These are phyloP conservation scores for Alternaria sp. DNA, from an alignment of 2,329 filamentous ascomycete species.

Conservation along the genomic window DNA sequence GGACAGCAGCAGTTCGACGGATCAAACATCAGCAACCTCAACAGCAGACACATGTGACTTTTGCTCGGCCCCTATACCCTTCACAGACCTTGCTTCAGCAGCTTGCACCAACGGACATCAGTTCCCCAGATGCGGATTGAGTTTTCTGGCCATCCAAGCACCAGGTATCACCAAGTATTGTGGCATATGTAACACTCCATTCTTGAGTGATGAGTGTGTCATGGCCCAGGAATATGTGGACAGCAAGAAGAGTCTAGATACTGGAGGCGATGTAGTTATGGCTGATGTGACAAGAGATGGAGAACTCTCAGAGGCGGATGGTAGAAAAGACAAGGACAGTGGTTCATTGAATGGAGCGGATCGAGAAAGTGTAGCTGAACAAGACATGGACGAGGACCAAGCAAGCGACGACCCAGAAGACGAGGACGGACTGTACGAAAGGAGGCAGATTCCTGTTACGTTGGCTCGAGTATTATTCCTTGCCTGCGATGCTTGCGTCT, in stretches of 20 bases:
- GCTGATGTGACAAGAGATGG: neutral
- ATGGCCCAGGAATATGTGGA: slow-evolving; percentile 28
- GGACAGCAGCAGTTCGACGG: neutral
- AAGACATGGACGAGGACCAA: neutral
- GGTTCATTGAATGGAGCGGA: neutral
- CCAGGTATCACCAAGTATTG: slow-evolving; percentile 64
- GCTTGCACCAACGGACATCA: slow-evolving; percentile 61
- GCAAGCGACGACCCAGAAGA: neutral
- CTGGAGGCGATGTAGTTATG: slow-evolving; percentile 5
- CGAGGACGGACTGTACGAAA: neutral
- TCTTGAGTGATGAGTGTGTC: slow-evolving; percentile 56
- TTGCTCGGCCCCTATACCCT: slow-evolving; percentile 58
- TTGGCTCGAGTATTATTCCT: slow-evolving; percentile 43
- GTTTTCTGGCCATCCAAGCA: slow-evolving; percentile 64
- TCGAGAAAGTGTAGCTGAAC: neutral
- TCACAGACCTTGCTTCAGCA: slow-evolving; percentile 57
- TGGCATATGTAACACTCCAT: slow-evolving; percentile 60
- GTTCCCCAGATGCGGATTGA: slow-evolving; percentile 63
- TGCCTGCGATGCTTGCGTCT: slow-evolving; percentile 49
- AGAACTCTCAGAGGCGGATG: neutral
- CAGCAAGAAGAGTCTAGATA: neutral
- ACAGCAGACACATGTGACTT: slow-evolving; percentile 61
- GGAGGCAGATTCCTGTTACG: slow-evolving; percentile 22
- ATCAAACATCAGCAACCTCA: neutral
- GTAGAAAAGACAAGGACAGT: neutral